Evolutionary conservation across 176 grass and related monocot genomes (phyloP).

Genomic region (Zizania latifolia): DNA sequence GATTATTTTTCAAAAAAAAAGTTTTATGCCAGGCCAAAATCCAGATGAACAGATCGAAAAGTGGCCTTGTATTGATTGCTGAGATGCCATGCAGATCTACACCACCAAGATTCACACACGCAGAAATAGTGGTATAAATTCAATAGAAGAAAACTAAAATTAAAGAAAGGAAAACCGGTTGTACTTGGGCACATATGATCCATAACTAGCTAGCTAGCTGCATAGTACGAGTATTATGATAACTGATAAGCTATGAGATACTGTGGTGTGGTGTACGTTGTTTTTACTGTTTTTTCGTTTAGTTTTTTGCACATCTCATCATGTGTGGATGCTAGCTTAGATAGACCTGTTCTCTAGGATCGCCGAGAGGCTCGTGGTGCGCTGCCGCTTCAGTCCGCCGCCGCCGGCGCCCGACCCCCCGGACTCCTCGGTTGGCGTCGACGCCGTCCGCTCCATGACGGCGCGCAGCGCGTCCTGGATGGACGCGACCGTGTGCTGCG

Average conservation of each 20-base stretch:
- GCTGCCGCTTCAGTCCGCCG: constrained; percentile 85
- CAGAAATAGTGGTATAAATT: constrained; percentile 24
- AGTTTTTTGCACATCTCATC: constrained; percentile 43
- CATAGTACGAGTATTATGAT: constrained; percentile 37
- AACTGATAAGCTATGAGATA: constrained; percentile 41
- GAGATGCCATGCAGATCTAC: constrained; percentile 28
- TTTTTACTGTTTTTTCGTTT: constrained; percentile 32
- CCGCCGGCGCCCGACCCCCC: constrained; percentile 5
- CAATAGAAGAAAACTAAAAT: constrained; percentile 17
- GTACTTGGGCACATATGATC: constrained; percentile 20
- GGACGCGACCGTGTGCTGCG: constrained; percentile 58
- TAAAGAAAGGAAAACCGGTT: constrained; percentile 12
- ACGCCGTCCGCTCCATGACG: constrained; percentile 73
- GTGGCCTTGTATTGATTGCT: constrained; percentile 32
- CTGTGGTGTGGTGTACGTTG: constrained; percentile 38
- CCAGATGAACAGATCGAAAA: background rate
- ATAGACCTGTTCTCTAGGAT: constrained; percentile 90
- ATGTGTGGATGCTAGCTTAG: constrained; percentile 36
- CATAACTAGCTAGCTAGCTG: constrained; percentile 12
- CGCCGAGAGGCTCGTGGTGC: constrained; percentile 62
- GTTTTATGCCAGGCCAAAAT: background rate
- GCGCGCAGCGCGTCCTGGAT: constrained; percentile 82
- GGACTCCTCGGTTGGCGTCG: constrained; percentile 49
- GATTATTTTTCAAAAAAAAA: background rate
- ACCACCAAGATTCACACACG: constrained; percentile 26